Percentiles rank a stretch among this genome's conserved stretches.
phyloP scores from a whole-genome alignment of 2,329 filamentous ascomycete genomes.

The Fusarium lyarnte region DNA sequence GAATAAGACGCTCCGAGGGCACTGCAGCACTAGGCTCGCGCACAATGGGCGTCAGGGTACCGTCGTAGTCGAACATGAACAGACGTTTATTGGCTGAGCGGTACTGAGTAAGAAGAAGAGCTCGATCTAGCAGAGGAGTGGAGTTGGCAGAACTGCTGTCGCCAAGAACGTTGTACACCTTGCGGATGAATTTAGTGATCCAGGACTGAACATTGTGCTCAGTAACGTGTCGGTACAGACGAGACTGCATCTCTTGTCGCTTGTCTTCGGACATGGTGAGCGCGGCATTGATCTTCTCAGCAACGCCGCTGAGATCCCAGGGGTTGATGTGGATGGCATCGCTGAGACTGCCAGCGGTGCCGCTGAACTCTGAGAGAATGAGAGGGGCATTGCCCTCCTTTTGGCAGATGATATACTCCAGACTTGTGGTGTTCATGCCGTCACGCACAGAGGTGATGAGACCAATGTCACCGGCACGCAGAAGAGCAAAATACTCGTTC shows the following conservation, averaged over 20 bases:
- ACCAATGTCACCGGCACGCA: slow-evolving; percentile 88
- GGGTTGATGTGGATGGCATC: slow-evolving; percentile 97
- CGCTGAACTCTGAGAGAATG: slow-evolving; percentile 96
- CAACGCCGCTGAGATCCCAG: slow-evolving; percentile 88
- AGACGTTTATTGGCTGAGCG: slow-evolving; percentile 78
- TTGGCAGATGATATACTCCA: slow-evolving; percentile 95
- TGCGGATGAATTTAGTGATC: slow-evolving; percentile 82
- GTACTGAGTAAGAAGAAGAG: slow-evolving; percentile 78
- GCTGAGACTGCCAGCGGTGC: slow-evolving; percentile 85
- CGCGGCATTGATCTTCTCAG: slow-evolving; percentile 82
- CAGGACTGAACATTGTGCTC: slow-evolving; percentile 87
- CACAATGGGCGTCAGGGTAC: slow-evolving; percentile 94
- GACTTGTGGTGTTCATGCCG: slow-evolving; percentile 96
- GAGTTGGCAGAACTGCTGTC: slow-evolving; percentile 78
- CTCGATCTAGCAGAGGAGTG: slow-evolving; percentile 84
- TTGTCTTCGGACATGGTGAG: slow-evolving; percentile 77
- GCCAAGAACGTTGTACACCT: slow-evolving; percentile 81
- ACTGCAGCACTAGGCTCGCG: slow-evolving; percentile 89
- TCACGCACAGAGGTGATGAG: slow-evolving; percentile 96
- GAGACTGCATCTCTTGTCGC: slow-evolving; percentile 74
- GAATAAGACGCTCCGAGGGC: slow-evolving; percentile 83
- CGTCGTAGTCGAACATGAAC: slow-evolving; percentile 99
- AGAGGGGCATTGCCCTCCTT: slow-evolving; percentile 86
- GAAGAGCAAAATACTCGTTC: slow-evolving; percentile 93
- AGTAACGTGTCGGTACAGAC: slow-evolving; percentile 84